Evolutionary conservation across 2,329 filamentous ascomycete genomes (phyloP).

Genomic region (Fusarium abutilonis): DNA sequence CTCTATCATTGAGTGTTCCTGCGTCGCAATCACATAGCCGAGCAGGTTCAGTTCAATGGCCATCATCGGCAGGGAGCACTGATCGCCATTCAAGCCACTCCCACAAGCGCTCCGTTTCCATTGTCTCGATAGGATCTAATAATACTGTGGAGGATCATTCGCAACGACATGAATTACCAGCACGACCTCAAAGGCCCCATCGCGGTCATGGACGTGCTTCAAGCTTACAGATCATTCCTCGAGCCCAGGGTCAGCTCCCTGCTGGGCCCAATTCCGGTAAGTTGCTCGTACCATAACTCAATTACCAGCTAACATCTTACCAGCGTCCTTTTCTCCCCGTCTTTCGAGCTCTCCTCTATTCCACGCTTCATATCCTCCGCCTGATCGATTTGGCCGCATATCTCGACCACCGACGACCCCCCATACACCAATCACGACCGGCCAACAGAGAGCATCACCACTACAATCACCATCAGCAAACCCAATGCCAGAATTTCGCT

Average conservation of each 20-base stretch:
- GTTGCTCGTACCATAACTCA: conserved; percentile 26
- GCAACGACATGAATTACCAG: conserved; percentile 54
- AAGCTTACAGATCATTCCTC: conserved; percentile 75
- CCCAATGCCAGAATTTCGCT: conserved; percentile 65
- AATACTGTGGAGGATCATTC: conserved; percentile 59
- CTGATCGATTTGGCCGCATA: conserved; percentile 57
- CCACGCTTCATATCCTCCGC: conserved; percentile 65
- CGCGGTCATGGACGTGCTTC: conserved; percentile 80
- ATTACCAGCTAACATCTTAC: conserved; percentile 24
- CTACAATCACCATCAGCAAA: conserved; percentile 51
- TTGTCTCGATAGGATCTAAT: conserved; percentile 77
- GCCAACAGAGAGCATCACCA: conserved; percentile 53
- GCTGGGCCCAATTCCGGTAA: conserved; percentile 54
- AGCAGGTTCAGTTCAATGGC: conserved; percentile 61
- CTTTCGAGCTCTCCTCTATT: conserved; percentile 62
- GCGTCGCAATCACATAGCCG: conserved; percentile 57
- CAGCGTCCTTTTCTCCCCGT: conserved; percentile 55
- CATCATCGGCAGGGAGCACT: conserved; percentile 45
- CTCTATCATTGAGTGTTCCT: conserved; percentile 70
- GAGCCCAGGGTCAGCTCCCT: conserved; percentile 56
- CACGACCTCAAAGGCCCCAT: conserved; percentile 60
- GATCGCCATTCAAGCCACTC: conserved; percentile 59
- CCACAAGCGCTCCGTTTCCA: conserved; percentile 82
- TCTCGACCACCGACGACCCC: conserved; percentile 57
- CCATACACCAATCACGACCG: conserved; percentile 55